These are phyloP conservation scores for Onygenales sp. DNA, from an alignment of 2,329 filamentous ascomycete species.

Conservation along the genomic window DNA sequence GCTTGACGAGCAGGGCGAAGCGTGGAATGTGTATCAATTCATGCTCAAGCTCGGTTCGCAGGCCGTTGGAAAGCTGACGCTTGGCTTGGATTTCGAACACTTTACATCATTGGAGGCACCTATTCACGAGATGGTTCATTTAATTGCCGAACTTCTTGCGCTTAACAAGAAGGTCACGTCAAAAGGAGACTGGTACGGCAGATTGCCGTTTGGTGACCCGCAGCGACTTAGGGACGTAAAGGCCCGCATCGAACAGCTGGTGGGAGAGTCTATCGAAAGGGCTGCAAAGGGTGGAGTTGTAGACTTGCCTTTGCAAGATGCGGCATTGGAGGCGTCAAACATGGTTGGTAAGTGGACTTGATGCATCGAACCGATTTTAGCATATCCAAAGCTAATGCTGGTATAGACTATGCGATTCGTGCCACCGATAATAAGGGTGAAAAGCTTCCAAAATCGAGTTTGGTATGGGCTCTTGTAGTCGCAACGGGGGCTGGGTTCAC, in stretches of 20 bases:
- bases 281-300: constrained; percentile 13
- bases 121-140: constrained; percentile 42
- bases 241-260: neutral
- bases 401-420: constrained; percentile 42
- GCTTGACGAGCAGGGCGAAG: constrained; percentile 38
- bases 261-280: neutral
- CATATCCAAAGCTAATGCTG: neutral
- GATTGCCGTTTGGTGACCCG: constrained; percentile 45
- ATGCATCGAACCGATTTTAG: too few relatives aligned
- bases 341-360: neutral
- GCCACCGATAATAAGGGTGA: constrained; percentile 47
- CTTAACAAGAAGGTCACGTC: constrained; percentile 52
- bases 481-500: constrained; percentile 47
- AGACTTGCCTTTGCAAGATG: constrained; percentile 30
- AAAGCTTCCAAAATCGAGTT: constrained; percentile 38
- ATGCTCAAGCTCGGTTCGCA: constrained; percentile 41
- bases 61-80: constrained; percentile 35
- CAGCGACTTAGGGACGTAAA: neutral
- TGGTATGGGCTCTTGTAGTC: constrained; percentile 34
- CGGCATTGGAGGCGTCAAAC: constrained; percentile 36
- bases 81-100: constrained; percentile 38
- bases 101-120: constrained; percentile 36
- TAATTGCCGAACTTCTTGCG: constrained; percentile 42
- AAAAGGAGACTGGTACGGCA: constrained; percentile 46
- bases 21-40: constrained; percentile 42